These are phyloP conservation scores for Aspergillus avenaceus DNA, from an alignment of 495 filamentous ascomycete species.

Conservation along the genomic window DNA sequence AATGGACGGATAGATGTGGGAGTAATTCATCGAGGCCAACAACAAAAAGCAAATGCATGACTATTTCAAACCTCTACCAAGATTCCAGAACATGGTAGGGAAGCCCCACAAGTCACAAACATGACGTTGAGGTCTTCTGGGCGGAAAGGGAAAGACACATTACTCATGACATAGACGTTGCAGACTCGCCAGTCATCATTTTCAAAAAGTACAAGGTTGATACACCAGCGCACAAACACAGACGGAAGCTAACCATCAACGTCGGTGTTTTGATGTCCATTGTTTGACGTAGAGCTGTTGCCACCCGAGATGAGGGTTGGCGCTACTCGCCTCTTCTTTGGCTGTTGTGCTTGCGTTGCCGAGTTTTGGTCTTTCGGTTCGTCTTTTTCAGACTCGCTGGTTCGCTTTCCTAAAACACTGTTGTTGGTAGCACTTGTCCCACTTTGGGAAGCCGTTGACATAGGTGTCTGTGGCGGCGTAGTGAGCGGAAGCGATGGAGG, in stretches of 20 bases:
- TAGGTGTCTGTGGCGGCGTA: constrained; percentile 79
- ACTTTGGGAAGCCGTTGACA: constrained; percentile 39
- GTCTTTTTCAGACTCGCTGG: constrained; percentile 55
- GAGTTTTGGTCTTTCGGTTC: constrained; percentile 50
- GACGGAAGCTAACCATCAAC: constrained; percentile 11
- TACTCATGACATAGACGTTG: constrained; percentile 4
- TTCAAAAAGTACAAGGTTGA: no score
- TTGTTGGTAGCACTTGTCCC: constrained; percentile 35
- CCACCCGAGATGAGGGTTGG: constrained; percentile 59
- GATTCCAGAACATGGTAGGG: background rate
- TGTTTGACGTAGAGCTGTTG: constrained; percentile 16
- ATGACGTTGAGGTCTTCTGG: background rate
- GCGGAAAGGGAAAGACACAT: background rate
- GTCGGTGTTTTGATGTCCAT: constrained; percentile 12
- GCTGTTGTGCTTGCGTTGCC: constrained; percentile 31
- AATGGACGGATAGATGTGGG: background rate
- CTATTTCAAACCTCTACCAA: background rate
- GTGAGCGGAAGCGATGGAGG: constrained; percentile 57
- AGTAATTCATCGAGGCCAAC: background rate
- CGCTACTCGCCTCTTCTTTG: constrained; percentile 75
- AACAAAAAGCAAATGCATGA: background rate
- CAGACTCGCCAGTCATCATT: background rate
- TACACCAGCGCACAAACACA: no score
- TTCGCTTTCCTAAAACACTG: constrained; percentile 56
- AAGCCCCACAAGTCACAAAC: background rate